Base-by-base conservation (phyloP, 768 basidiomycete genomes). In the Lactifluus echinatus region DNA sequence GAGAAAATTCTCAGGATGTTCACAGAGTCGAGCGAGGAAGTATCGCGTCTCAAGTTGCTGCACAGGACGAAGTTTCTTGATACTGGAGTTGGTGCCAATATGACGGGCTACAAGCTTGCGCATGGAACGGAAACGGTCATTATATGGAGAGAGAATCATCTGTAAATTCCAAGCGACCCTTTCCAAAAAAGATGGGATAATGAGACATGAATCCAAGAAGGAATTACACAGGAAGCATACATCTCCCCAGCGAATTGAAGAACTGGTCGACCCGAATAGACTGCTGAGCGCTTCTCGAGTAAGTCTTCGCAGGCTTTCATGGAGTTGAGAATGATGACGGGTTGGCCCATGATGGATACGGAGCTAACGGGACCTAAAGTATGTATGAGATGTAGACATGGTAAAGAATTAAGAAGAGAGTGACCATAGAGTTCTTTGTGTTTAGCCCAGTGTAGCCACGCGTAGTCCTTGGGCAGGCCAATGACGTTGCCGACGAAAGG, bases 401-500 rank as follows among this genome's bases (percentile, higher is more conserved):
- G 8, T 23, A 21, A 36, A 15, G 33, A n/a, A 1, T 26, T 24
- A 40, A 21, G 15, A 14, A 12, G 23, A 12, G 8, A 34, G 17
- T 34, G 24, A 57, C 56, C 56, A 31, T 57, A 52, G n/a, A 31
- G 7, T 15, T 39, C 56, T 44, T 40, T 51, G 19, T 43, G 33
- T 43, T 57, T 57, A 15, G 56, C 56, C 56, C 56, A 57, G 40
- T 57, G 50, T n/a, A 21, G 21, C 31, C 40, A 57, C 50, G 52
- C 50, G 23, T 57, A 45, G 15, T 36, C 26, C 33, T 52, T 52
- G 19, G 50, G 56, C 42, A 57, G 19, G 10, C 26, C 50, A 14
- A 52, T n/a, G 28, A 52, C 6, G 39, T 57, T 57, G n/a, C 56
- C 56, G 8, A 57, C 14, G 31, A 57, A 24, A 21, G 56, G 56